These are phyloP conservation scores for Waltiozyma sp. DNA, from an alignment of 1,139 yeast genomes.

Conservation along the genomic window DNA sequence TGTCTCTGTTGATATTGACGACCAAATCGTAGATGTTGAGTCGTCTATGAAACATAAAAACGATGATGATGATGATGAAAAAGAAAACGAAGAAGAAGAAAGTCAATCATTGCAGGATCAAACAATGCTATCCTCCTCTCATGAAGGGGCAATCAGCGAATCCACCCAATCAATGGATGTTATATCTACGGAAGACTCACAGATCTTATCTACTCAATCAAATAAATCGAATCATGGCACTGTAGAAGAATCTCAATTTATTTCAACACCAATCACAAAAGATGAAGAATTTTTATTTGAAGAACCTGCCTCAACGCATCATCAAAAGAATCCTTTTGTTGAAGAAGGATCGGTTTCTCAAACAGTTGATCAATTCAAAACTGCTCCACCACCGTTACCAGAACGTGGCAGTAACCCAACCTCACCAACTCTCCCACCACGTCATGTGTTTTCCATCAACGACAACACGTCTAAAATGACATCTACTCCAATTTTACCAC, in stretches of 20 bases:
- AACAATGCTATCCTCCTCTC: background rate
- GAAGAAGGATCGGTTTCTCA: background rate
- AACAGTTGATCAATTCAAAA: background rate
- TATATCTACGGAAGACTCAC: slow-evolving; percentile 1
- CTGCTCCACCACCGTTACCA: slow-evolving; percentile 1
- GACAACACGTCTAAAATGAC: background rate
- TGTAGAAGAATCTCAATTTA: background rate
- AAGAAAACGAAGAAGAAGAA: background rate
- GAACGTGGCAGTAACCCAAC: slow-evolving; percentile 4
- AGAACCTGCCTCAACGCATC: background rate
- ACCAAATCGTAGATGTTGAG: too few relatives aligned
- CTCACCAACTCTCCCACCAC: slow-evolving; percentile 8
- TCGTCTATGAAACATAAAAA: too few relatives aligned
- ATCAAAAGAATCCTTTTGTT: background rate
- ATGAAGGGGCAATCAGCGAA: slow-evolving; percentile 6
- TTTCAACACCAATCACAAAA: background rate
- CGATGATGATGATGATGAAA: too few relatives aligned
- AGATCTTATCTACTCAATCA: slow-evolving; percentile 5
- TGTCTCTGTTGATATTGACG: background rate
- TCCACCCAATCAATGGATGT: slow-evolving; percentile 7
- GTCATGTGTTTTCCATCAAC: slow-evolving; percentile 1
- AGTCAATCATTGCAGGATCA: background rate
- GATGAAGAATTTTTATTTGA: background rate
- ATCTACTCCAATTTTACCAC: background rate
- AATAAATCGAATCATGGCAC: background rate